Evolutionary conservation across 2,329 filamentous ascomycete genomes (phyloP).

Genomic region (Penicillium sp.): DNA sequence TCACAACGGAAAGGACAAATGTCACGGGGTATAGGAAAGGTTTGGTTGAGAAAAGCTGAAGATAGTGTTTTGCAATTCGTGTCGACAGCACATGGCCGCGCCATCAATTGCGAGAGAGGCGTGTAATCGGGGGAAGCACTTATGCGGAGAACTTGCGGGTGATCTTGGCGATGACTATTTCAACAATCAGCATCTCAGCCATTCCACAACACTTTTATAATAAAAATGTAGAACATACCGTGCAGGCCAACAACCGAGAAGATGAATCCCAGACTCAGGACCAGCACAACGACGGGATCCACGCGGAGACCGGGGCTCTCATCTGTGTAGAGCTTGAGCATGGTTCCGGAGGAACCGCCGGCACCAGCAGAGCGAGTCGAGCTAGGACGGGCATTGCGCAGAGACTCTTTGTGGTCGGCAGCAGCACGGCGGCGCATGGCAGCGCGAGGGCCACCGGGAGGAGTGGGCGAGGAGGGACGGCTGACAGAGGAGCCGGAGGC

Average conservation of each 20-base stretch:
- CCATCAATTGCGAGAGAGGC: background rate
- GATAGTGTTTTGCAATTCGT: constrained; percentile 4
- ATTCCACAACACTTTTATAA: background rate
- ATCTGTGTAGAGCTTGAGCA: constrained; percentile 98
- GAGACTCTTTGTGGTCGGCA: constrained; percentile 94
- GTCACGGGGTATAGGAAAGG: constrained; percentile 25
- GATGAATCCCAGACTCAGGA: constrained; percentile 95
- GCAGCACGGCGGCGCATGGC: constrained; percentile 92
- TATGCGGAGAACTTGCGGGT: constrained; percentile 74
- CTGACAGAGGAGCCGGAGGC: constrained; percentile 64
- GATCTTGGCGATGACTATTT: constrained; percentile 84
- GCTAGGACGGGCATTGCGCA: constrained; percentile 85
- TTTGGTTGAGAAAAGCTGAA: constrained; percentile 7
- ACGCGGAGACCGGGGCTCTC: constrained; percentile 97
- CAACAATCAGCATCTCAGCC: background rate
- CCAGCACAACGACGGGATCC: constrained; percentile 93
- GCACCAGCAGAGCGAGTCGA: constrained; percentile 91
- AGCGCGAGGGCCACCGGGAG: constrained; percentile 89
- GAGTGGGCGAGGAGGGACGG: constrained; percentile 78
- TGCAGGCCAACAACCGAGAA: constrained; percentile 97
- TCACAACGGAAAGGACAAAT: constrained; percentile 16
- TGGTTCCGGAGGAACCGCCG: constrained; percentile 93
- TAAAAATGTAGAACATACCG: constrained; percentile 58
- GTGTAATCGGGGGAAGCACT: constrained; percentile 9
- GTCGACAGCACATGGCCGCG: background rate